Conservation (phyloP, 768 basidiomycete genomes). For the Naganishia vaughanmartiniae region DNA sequence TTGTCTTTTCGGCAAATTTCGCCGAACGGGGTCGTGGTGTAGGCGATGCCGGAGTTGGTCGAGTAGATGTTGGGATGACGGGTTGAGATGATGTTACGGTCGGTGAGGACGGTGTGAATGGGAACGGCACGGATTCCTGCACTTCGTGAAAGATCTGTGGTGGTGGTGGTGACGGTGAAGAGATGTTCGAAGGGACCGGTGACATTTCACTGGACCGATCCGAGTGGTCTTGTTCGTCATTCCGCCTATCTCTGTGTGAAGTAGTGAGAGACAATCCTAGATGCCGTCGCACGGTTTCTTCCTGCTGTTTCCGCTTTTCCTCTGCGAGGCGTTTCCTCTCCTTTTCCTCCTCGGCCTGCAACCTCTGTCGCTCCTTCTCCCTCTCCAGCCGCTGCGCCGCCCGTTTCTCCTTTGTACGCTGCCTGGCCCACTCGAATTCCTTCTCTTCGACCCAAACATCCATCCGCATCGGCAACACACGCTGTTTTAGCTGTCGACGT, state of each 20-base stretch:
- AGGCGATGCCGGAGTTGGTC: neutral
- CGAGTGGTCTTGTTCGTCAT: neutral
- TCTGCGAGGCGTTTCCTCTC: slow-evolving; percentile 4
- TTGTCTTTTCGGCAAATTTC: neutral
- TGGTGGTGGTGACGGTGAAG: slow-evolving; percentile 13
- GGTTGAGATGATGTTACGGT: neutral
- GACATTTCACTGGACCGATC: slow-evolving; percentile 24
- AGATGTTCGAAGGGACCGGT: slow-evolving; percentile 10
- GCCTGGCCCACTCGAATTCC: slow-evolving; percentile 20
- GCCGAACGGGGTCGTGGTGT: neutral
- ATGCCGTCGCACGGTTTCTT: slow-evolving; percentile 3
- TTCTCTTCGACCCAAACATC: slow-evolving; percentile 21
- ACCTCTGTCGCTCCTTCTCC: slow-evolving; percentile 17
- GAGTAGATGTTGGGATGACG: neutral
- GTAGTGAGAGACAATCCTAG: neutral
- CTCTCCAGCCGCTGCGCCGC: neutral
- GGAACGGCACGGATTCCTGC: slow-evolving; percentile 23
- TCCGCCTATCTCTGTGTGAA: neutral
- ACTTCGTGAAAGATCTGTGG: slow-evolving; percentile 23
- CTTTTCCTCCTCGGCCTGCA: slow-evolving; percentile 1
- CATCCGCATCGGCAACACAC: slow-evolving; percentile 1
- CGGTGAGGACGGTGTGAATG: neutral
- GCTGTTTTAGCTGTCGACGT: slow-evolving; percentile 11
- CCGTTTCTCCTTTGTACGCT: slow-evolving; percentile 3
- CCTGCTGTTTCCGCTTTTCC: slow-evolving; percentile 11